Percentiles rank a stretch among this genome's conserved stretches.
Evolutionary conservation across 2,329 filamentous ascomycete species (phyloP).

Genomic region (Dothideomycetes sp.): DNA sequence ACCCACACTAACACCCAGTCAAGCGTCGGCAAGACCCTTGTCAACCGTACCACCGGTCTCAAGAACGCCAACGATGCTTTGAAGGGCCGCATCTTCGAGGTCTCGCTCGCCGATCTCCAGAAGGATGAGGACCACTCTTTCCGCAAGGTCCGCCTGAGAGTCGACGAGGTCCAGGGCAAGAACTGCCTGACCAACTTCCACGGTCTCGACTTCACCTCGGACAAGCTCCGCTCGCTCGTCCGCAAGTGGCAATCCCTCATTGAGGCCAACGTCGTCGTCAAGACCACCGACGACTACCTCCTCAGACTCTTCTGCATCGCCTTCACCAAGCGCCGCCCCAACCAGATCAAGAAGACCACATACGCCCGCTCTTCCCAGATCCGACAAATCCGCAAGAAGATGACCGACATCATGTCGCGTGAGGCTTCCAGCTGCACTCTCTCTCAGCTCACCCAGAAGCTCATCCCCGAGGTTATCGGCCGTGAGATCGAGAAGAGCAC

Average conservation of each 20-base stretch:
- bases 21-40: slow-evolving; percentile 90
- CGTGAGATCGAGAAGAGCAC: slow-evolving; percentile 99
- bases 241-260: slow-evolving; percentile 99
- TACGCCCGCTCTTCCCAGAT: slow-evolving; percentile 97
- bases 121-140: slow-evolving; percentile 99
- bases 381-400: slow-evolving; percentile 97
- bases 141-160: slow-evolving; percentile 98
- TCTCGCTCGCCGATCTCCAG: slow-evolving; percentile 96
- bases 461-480: slow-evolving; percentile 98
- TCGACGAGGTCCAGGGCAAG: slow-evolving; percentile 99
- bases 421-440: slow-evolving; percentile 93
- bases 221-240: slow-evolving; percentile 98
- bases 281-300: slow-evolving; percentile 99
- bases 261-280: slow-evolving; percentile 99
- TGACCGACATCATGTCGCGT: slow-evolving; percentile 96
- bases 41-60: slow-evolving; percentile 98
- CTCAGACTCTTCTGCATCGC: slow-evolving; percentile 97
- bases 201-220: slow-evolving; percentile 99
- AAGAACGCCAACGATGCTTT: slow-evolving; percentile 99
- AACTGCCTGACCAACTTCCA: slow-evolving; percentile 99
- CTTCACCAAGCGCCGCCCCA: slow-evolving; percentile 97
- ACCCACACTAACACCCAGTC: slow-evolving; percentile 26
- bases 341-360: slow-evolving; percentile 99
- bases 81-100: slow-evolving; percentile 98
- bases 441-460: slow-evolving; percentile 93